These are phyloP conservation scores for Clarireedia monteithiana DNA, from an alignment of 2,329 filamentous ascomycete species.

Conservation along the genomic window DNA sequence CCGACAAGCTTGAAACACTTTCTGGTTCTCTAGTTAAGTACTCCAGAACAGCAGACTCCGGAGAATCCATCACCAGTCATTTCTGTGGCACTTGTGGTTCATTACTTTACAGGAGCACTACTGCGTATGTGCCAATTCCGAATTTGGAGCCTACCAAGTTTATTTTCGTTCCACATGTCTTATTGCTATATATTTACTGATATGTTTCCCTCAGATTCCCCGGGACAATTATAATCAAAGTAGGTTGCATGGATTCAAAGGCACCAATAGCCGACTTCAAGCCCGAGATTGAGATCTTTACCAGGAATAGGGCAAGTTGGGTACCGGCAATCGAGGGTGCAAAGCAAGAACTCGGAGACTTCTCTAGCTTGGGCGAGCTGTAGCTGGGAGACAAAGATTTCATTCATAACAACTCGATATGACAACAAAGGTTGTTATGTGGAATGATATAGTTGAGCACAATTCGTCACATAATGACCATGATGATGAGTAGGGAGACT, in stretches of 20 bases:
- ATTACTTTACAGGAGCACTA: slow-evolving; percentile 12
- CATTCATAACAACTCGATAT: too few relatives aligned
- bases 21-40: slow-evolving; percentile 14
- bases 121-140: neutral
- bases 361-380: slow-evolving; percentile 1
- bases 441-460: too few relatives aligned
- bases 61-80: neutral
- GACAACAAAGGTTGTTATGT: too few relatives aligned
- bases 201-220: slow-evolving; percentile 6
- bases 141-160: neutral
- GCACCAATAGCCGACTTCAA: slow-evolving; percentile 13
- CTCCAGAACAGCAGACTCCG: slow-evolving; percentile 9
- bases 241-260: slow-evolving; percentile 18
- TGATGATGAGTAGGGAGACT: too few relatives aligned
- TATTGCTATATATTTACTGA: neutral
- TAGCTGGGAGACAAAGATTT: neutral
- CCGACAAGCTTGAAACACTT: slow-evolving; percentile 9
- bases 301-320: slow-evolving; percentile 17
- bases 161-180: neutral
- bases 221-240: slow-evolving; percentile 17
- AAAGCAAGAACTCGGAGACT: slow-evolving; percentile 15
- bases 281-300: slow-evolving; percentile 21
- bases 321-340: slow-evolving; percentile 15
- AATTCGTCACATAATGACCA: too few relatives aligned
- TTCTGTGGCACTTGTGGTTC: slow-evolving; percentile 11